phyloP scores from a whole-genome alignment of 257 asterid genomes.

The Verbascum thapsus region DNA sequence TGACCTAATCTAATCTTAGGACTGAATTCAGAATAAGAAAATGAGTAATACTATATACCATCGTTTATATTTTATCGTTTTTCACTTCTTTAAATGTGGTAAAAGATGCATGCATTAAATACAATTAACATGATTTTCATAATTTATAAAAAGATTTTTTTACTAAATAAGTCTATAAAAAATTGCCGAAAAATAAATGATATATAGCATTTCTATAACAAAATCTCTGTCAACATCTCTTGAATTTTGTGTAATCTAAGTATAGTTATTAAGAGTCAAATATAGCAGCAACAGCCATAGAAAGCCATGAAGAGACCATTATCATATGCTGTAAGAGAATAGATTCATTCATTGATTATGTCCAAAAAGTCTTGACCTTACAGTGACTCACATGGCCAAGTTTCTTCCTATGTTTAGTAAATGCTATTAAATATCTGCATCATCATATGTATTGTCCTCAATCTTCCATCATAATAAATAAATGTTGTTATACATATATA shows the following conservation, averaged over 20 bases:
- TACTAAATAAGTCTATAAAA: too few relatives aligned
- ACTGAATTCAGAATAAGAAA: conserved; percentile 28
- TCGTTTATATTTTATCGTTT: too few relatives aligned
- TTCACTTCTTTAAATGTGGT: too few relatives aligned
- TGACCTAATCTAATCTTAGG: conserved; percentile 33
- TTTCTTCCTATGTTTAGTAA: conserved; percentile 49
- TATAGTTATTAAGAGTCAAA: conserved; percentile 24
- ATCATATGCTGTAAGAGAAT: neutral
- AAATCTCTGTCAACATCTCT: conserved; percentile 22
- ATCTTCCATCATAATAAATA: neutral
- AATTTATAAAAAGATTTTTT: too few relatives aligned
- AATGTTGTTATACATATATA: neutral
- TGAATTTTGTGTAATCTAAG: conserved; percentile 28
- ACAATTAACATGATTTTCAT: too few relatives aligned
- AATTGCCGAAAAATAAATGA: too few relatives aligned
- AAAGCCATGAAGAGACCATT: conserved; percentile 21
- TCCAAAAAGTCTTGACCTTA: conserved; percentile 25
- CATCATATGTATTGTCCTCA: conserved; percentile 38
- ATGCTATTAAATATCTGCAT: neutral
- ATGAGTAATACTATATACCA: too few relatives aligned
- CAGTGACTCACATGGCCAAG: conserved; percentile 45
- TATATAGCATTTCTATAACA: too few relatives aligned
- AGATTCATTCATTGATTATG: neutral
- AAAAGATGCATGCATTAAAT: too few relatives aligned
- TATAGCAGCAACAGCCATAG: conserved; percentile 34